Evolutionary conservation across 805 yeast species (phyloP).

Genomic region (Naumovozyma castellii): DNA sequence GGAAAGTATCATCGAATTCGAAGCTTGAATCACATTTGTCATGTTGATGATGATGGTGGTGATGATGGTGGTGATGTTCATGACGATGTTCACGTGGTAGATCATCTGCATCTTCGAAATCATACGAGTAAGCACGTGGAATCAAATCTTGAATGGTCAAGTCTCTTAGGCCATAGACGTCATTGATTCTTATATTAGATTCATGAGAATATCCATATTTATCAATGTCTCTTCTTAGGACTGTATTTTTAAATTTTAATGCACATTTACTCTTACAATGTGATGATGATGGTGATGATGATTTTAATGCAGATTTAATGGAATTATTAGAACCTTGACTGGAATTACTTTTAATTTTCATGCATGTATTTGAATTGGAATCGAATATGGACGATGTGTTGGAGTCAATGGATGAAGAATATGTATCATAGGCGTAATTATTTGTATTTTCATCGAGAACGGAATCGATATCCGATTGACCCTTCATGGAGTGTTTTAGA

Average conservation of each 20-base stretch:
- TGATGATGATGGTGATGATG: slow-evolving; percentile 1
- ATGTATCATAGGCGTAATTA: not conserved
- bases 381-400: not conserved
- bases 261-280: slow-evolving; percentile 7
- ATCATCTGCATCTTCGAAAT: not conserved
- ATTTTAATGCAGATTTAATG: not conserved
- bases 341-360: not conserved
- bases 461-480: not conserved
- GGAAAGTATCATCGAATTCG: not conserved
- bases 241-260: slow-evolving; percentile 19
- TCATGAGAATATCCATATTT: slow-evolving; percentile 15
- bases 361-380: not conserved
- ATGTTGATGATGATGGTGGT: slow-evolving; percentile 1
- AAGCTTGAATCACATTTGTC: not conserved
- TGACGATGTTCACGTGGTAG: slow-evolving; percentile 1
- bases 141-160: not conserved
- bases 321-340: not conserved
- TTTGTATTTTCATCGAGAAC: not conserved
- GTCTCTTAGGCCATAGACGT: slow-evolving; percentile 4
- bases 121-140: not conserved
- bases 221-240: slow-evolving; percentile 22
- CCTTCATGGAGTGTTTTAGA: not conserved
- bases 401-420: not conserved
- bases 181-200: slow-evolving; percentile 17
- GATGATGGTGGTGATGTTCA: slow-evolving; percentile 5